Percentiles rank a stretch among this genome's conserved stretches.
Conservation (phyloP, 148 eudicot genomes). For the Linanthus parryae region DNA sequence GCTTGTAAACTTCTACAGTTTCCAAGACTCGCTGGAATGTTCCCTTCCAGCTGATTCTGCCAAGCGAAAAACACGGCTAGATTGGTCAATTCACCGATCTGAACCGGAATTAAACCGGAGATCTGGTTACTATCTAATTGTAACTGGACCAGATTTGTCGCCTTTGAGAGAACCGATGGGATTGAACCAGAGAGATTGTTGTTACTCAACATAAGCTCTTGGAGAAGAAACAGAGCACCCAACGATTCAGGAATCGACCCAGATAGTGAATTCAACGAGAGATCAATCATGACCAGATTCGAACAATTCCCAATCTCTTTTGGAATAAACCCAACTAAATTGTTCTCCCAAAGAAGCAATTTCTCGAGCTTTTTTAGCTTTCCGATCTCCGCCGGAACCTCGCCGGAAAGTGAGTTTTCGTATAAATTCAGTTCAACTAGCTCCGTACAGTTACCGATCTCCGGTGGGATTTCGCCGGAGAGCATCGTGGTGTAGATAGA, state of each 20-base stretch:
- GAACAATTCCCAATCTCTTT: slow-evolving; percentile 60
- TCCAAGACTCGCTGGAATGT: slow-evolving; percentile 50
- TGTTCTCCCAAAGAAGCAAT: slow-evolving; percentile 42
- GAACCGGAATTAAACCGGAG: slow-evolving; percentile 56
- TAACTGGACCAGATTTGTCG: slow-evolving; percentile 39
- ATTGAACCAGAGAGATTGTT: slow-evolving; percentile 79
- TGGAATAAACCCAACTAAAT: slow-evolving; percentile 49
- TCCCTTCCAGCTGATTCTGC: slow-evolving; percentile 77
- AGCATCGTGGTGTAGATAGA: slow-evolving; percentile 63
- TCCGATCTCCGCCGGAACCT: slow-evolving; percentile 54
- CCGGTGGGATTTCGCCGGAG: slow-evolving; percentile 58
- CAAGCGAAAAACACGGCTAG: slow-evolving; percentile 69
- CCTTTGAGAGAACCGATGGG: slow-evolving; percentile 48
- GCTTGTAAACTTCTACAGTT: slow-evolving; percentile 50
- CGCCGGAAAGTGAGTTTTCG: slow-evolving; percentile 61
- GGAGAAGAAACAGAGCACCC: slow-evolving; percentile 37
- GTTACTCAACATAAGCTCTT: slow-evolving; percentile 72
- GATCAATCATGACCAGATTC: slow-evolving; percentile 47
- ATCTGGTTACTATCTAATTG: slow-evolving; percentile 72
- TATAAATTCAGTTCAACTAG: slow-evolving; percentile 60
- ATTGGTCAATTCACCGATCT: slow-evolving; percentile 40
- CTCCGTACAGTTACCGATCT: slow-evolving; percentile 70
- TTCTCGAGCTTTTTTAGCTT: slow-evolving; percentile 49
- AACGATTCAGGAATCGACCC: slow-evolving; percentile 60
- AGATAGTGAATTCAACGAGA: slow-evolving; percentile 59